Evolutionary conservation across 2,329 filamentous ascomycete genomes (phyloP).

Genomic region (Diaporthe vexans): DNA sequence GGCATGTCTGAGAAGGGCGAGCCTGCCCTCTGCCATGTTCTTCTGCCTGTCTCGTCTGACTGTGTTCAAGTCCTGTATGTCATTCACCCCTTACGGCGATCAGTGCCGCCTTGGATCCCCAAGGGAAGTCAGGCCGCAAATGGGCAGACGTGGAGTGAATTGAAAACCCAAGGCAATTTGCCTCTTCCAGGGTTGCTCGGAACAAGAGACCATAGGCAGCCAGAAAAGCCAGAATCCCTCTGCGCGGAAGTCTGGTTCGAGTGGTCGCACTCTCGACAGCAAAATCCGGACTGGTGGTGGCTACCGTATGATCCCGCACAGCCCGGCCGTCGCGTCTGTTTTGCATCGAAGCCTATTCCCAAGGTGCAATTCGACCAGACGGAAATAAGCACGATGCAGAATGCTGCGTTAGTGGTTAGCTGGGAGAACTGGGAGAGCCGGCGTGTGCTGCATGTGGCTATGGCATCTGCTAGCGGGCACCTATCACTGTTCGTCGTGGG

Average conservation of each 20-base stretch:
- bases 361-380: conserved; percentile 19
- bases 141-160: conserved; percentile 5
- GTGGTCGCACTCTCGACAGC: conserved; percentile 3
- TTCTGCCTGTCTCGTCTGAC: not conserved
- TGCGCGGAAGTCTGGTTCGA: not conserved
- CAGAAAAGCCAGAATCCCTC: not conserved
- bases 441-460: conserved; percentile 25
- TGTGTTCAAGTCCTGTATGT: not conserved
- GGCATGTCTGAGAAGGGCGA: conserved; percentile 34
- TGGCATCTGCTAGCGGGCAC: conserved; percentile 34
- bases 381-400: conserved; percentile 26
- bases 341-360: conserved; percentile 23
- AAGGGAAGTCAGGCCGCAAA: conserved; percentile 21
- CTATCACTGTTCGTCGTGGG: conserved; percentile 30
- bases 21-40: not conserved
- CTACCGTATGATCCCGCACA: conserved; percentile 29
- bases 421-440: not conserved
- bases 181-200: conserved; percentile 7
- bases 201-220: not conserved
- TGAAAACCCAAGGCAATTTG: conserved; percentile 8
- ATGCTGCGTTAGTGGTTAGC: conserved; percentile 23
- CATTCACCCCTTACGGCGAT: conserved; percentile 5
- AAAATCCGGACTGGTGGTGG: not conserved
- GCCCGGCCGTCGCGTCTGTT: conserved; percentile 24
- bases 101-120: conserved; percentile 18